phyloP scores from a whole-genome alignment of 2,329 filamentous ascomycete genomes.

The Monilinia fructigena region DNA sequence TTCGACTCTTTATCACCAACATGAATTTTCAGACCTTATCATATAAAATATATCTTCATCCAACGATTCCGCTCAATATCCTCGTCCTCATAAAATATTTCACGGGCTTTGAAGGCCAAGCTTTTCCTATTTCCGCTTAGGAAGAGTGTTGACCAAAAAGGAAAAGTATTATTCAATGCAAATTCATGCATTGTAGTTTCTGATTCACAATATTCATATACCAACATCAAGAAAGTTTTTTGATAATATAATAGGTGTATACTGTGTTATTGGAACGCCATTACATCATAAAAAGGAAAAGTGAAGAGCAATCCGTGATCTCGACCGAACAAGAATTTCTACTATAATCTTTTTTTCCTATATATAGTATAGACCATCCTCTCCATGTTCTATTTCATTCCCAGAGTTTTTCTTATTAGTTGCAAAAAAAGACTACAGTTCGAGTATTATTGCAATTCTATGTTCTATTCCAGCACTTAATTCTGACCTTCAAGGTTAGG shows the following conservation, averaged over 20 bases:
- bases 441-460: background rate
- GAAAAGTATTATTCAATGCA: background rate
- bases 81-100: background rate
- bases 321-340: background rate
- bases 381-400: background rate
- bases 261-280: background rate
- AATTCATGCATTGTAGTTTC: background rate
- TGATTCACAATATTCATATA: background rate
- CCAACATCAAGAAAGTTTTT: background rate
- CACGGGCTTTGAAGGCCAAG: background rate
- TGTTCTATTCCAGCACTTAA: background rate
- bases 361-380: background rate
- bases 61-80: background rate
- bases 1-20: background rate
- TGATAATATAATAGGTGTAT: background rate
- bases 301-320: background rate
- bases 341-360: background rate
- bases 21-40: background rate
- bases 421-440: background rate
- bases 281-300: slow-evolving; percentile 5
- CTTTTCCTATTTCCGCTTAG: background rate
- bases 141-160: background rate
- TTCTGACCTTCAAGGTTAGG: too few relatives aligned
- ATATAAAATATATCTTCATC: background rate
- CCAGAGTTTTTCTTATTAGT: background rate